These are phyloP conservation scores for Acer saccharum DNA, from an alignment of 345 rosid species.

Conservation along the genomic window DNA sequence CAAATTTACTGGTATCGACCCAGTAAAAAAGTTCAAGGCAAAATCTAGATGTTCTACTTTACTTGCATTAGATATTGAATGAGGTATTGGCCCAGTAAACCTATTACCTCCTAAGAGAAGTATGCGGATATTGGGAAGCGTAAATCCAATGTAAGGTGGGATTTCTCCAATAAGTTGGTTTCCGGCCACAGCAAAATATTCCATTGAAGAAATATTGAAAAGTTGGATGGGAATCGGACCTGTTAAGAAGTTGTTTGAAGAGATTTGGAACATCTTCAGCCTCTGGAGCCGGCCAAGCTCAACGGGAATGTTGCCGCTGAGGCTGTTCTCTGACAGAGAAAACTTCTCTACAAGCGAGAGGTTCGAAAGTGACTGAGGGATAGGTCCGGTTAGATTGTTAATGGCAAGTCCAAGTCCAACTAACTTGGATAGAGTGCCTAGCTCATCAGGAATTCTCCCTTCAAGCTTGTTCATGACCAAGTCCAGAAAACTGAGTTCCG, in stretches of 20 bases:
- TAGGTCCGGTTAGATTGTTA: constrained; percentile 31
- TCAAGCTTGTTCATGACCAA: constrained; percentile 25
- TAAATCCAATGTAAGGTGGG: constrained; percentile 25
- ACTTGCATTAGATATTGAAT: constrained; percentile 25
- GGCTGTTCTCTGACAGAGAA: constrained; percentile 25
- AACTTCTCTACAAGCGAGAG: constrained; percentile 15
- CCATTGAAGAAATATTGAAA: constrained; percentile 23
- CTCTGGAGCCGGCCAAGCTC: constrained; percentile 22
- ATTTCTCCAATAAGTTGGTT: constrained; percentile 28
- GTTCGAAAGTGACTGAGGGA: constrained; percentile 30
- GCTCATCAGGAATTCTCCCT: constrained; percentile 29
- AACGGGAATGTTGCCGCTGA: constrained; percentile 28
- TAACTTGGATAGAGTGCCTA: constrained; percentile 28
- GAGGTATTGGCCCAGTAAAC: constrained; percentile 31
- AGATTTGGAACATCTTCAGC: constrained; percentile 24
- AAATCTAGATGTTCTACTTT: constrained; percentile 16
- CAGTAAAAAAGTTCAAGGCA: background rate
- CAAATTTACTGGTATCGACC: constrained; percentile 30
- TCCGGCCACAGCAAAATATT: background rate
- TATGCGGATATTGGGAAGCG: constrained; percentile 21
- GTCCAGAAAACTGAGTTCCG: constrained; percentile 17
- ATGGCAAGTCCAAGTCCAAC: constrained; percentile 11
- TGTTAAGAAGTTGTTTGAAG: constrained; percentile 20
- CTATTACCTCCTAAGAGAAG: constrained; percentile 19
- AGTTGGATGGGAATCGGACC: constrained; percentile 33